Base-by-base conservation (phyloP, 768 basidiomycete genomes). In the Termitomyces sp. region DNA sequence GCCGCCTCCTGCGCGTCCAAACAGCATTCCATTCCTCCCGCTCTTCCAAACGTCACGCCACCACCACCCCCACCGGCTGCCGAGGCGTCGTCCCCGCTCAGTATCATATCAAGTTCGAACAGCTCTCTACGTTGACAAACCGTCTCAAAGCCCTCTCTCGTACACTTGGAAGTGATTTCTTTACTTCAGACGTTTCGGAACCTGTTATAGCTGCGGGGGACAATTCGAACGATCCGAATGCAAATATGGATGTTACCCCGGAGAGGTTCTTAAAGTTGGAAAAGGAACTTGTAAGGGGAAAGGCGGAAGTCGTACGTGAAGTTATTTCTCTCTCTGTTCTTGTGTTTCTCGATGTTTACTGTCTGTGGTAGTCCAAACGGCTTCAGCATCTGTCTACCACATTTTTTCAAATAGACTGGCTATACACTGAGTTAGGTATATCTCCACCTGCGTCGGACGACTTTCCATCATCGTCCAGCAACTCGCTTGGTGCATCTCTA, bases 341-440 rank as follows among this genome's bases (percentile, higher is more conserved):
- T 22, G 35, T 55, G 20, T 4, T 55, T 57, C 55, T 62, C 49
- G 60, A 58, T 12, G 5, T 13, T 53, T 39, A 44, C n/a, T 46
- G 52, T 40, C 32, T 46, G 24, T 51, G 51, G 7, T 62, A 92
- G 91, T 74, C 80, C 32, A 90, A 89, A 69, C 87, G 92, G 32
- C 78, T 91, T 38, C 76, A 79, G 53, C 80, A 88, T 57, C 77
- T 94, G 24, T 84, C 86, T 7, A 74, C 76, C 9, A 79, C 83
- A 36, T 85, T 94, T 63, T 73, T 86, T 12, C 90, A 94, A 58
- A 87, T 95, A 38, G 91, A 94, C 70, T 91, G 88, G 84, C 75
- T 96, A 16, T 84, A 93, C 65, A 81, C 84, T 32, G 93, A 96
- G 70, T 84, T 98, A 7, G 94, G 91, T 28, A 84, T 94, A 39